Base-by-base conservation (phyloP, 768 basidiomycete species). In the Boletus coccyginus region DNA sequence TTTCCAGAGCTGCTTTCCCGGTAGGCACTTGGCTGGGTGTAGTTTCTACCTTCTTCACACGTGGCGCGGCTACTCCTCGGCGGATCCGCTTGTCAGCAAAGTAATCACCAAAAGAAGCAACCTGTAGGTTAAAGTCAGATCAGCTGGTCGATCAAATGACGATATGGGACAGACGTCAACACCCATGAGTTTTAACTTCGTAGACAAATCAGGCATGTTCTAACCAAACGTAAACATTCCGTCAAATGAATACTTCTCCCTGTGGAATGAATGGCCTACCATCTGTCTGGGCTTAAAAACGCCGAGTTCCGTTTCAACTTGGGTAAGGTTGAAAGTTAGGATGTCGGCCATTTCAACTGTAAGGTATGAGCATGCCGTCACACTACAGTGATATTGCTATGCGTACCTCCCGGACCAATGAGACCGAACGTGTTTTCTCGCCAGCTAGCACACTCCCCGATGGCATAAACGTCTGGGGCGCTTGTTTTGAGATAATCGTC, bases 381-480 rank as follows among this genome's bases (percentile, higher is more conserved):
- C 38, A 32, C 38, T 11, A 14, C 2, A 8, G 21, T 21, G 12
- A 19, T 19, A 24, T 12, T 29, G 1, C 19, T 24, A 19, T 14
- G 10, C 35, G 10, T 59, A 76, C 78, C 77, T 40, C 88, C 87
- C n/a, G 88, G 88, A 3, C 81, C 87, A 62, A 90, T 87, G 11
- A 91, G 74, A 4, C 88, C 88, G 61, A 87, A 90, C n/a, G 79
- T 82, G 40, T 86, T 81, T 3, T 77, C 80, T 50, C 72, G 75
- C 86, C 86, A 90, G 46, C 75, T 77, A 1, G 87, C 87, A 64
- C 89, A 91, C 68, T 90, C 89, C 6, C 89, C 89, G 46, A 91
- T 85, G 7, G 88, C 88, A 59, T 81, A 90, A 7, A 89, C 79
- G 50, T 83, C 81, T 40, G 78, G 63, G 1, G 76, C 79, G 11